Evolutionary conservation across 1,139 yeast species (phyloP), one percentile per base, ranked within the genome.

Genomic region (Barnettozyma hawaiiensis): DNA sequence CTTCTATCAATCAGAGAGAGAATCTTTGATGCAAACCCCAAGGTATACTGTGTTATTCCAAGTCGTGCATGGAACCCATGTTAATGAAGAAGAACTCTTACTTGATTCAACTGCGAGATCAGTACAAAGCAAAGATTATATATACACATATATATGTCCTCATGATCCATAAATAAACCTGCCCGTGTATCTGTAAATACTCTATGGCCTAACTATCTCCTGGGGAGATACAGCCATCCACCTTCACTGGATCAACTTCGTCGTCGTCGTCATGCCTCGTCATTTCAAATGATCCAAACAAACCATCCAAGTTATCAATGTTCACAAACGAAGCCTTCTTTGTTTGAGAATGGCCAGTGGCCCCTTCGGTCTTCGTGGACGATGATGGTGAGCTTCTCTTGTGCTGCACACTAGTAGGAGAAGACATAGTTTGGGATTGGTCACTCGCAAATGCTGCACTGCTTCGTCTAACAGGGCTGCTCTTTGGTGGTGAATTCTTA

Each of bases 271-370:
- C 42, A 32, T 28, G 23, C n/a, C 29, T 18, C 8, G 31, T 26
- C 6, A 23, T 32, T 32, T 37, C 37, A 26, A 16, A 27, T 23
- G 22, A 10, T 0, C 28, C 37, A 36, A 52, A 54, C 31, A 52
- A 28, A 1, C 58, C 58, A 43, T 54, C 58, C n/a, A 40, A 27
- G 10, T 37, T 39, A 40, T 54, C 53, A 31, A 54, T 41, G 21
- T 54, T 54, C 10, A 35, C 21, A 29, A n/a, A 41, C 21, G n/a
- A 14, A 10, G 35, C 7, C 21, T 33, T 39, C 23, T 11, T 21
- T 14, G 15, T 20, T 3, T 16, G 16, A 26, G 29, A 26, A 14
- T 28, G 33, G 15, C 16, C n/a, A n/a, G n/a, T n/a, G n/a, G n/a
- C n/a, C n/a, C n/a, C 22, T n/a, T 21, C 35, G 7, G 18, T 18